Base-by-base conservation (phyloP, 75 land plant genomes). In the Picea glauca region DNA sequence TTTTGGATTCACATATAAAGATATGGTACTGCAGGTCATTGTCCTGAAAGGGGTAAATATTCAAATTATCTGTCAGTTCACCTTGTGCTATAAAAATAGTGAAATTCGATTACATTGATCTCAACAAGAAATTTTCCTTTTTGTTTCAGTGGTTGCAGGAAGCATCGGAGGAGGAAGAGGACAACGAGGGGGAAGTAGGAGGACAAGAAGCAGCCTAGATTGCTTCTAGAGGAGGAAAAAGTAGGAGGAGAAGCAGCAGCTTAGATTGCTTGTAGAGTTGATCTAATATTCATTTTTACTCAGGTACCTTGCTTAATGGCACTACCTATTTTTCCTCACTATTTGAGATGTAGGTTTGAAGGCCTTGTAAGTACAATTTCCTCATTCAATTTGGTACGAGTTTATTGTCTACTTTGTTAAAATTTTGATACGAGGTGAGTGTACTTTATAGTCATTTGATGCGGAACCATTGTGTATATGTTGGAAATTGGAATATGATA, bases 91-190 rank as follows among this genome's bases (percentile, higher is more conserved):
- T 7, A 46, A 46, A 7, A 7, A 8, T 7, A 46, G 8, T 33
- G 8, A 18, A 68, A 68, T 68, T 68, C 40, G 11, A 1, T 68
- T 68, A 23, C 20, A 68, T 38, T 17, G 13, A 17, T 68, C 7
- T 35, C 40, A 18, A 68, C 54, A 46, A 8, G 54, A 4, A 33
- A 32, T 68, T 68, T 15, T 9, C 32, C 12, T 68, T 38, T 68
- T 6, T 43, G 6, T 68, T 68, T 13, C 72, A 68, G 72, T 68
- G 72, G 72, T 68, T 68, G 46, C 46, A 38, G 3, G 72, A 68
- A 68, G 72, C 72, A 38, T 38, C 72, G 6, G 72, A 68, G 72
- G 72, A 68, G 38, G 72, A 68, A 6, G 50, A 46, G 5, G 5
- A 43, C 3, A 4, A 43, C 5, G 50, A 46, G 1, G 50, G 7